A percentile compares a stretch with the other conserved stretches of the same genome.
Evolutionary conservation across 805 yeast species (phyloP).

Genomic region (Nakazawaea sp.): DNA sequence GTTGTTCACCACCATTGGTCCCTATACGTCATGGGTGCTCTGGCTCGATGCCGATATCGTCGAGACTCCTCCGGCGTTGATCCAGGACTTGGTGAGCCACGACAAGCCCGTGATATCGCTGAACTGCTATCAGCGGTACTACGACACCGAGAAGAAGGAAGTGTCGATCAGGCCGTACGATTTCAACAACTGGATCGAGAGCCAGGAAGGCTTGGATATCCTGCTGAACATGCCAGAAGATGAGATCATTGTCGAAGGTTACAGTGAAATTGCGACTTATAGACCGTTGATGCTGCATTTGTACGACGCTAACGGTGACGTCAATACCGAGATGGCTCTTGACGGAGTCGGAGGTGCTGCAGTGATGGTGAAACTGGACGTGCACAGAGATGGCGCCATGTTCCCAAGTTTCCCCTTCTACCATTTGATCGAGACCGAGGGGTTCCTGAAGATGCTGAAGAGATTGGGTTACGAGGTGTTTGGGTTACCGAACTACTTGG

Average conservation of each 20-base stretch:
- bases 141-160: constrained; percentile 47
- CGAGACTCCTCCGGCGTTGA: constrained; percentile 76
- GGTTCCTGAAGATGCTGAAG: constrained; percentile 97
- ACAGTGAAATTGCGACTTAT: constrained; percentile 87
- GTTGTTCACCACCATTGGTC: constrained; percentile 80
- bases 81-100: constrained; percentile 83
- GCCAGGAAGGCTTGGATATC: constrained; percentile 69
- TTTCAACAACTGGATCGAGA: constrained; percentile 91
- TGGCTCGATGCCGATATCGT: constrained; percentile 96
- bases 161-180: constrained; percentile 80
- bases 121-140: constrained; percentile 84
- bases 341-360: constrained; percentile 99
- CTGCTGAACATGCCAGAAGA: constrained; percentile 74
- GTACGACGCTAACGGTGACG: constrained; percentile 60
- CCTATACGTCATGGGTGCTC: constrained; percentile 88
- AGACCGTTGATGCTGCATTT: constrained; percentile 91
- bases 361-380: constrained; percentile 91
- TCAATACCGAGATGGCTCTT: constrained; percentile 64
- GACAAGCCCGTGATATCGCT: constrained; percentile 87
- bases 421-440: constrained; percentile 95
- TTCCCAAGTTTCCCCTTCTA: constrained; percentile 98
- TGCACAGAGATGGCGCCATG: constrained; percentile 99
- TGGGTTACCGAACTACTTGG: constrained; percentile 93
- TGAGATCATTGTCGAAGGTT: constrained; percentile 93
- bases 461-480: constrained; percentile 84